Conservation (phyloP, 129 eudicot genomes). For the Centella asiatica region DNA sequence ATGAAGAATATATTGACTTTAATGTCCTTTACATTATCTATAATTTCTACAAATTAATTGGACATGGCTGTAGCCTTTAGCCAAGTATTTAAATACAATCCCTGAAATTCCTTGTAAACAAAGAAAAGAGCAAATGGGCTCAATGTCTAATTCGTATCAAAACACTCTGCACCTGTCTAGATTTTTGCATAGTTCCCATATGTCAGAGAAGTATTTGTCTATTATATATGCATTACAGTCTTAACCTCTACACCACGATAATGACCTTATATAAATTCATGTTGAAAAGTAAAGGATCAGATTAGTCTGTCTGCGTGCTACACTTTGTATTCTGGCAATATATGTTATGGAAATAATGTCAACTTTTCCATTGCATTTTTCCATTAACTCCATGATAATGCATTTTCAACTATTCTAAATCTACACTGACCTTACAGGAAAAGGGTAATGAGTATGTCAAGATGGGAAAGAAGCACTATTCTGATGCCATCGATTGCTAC, state of each 20-base stretch:
- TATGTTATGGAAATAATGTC: neutral
- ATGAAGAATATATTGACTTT: no score
- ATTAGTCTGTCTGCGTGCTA: neutral
- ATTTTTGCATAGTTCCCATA: neutral
- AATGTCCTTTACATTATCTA: no score
- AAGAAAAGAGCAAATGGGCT: neutral
- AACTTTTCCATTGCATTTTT: neutral
- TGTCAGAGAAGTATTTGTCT: neutral
- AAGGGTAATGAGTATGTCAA: slow-evolving; percentile 82
- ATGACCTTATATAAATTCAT: no score
- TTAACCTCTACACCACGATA: no score
- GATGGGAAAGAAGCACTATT: slow-evolving; percentile 81
- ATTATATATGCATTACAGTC: no score
- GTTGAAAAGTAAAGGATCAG: neutral
- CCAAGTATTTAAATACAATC: neutral
- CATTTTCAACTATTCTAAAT: slow-evolving; percentile 6
- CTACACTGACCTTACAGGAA: slow-evolving; percentile 41
- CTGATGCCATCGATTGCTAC: slow-evolving; percentile 81
- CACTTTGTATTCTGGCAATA: neutral
- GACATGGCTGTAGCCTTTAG: no score
- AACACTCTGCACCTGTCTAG: neutral
- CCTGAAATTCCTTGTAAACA: neutral
- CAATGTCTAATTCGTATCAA: neutral
- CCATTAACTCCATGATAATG: neutral
- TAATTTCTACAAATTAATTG: no score